phyloP scores from a whole-genome alignment of 805 yeast genomes.

The Wickerhamiella dianesei region DNA sequence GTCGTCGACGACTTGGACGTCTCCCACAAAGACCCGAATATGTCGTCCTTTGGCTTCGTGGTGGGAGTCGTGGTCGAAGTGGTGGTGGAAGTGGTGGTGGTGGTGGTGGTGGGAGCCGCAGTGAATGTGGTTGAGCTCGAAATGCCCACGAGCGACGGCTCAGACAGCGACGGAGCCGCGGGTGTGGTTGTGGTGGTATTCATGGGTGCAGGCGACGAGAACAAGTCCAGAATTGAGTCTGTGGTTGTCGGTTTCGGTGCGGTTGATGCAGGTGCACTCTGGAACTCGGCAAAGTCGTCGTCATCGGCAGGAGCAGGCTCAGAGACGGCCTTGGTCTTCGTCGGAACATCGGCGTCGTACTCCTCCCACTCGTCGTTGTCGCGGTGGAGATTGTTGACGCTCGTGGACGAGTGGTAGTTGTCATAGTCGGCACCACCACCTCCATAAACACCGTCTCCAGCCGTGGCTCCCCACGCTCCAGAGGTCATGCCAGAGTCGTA shows the following conservation, averaged over 20 bases:
- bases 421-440: constrained; percentile 31
- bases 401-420: constrained; percentile 24
- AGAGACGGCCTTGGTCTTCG: constrained; percentile 15
- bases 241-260: constrained; percentile 22
- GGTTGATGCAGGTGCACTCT: constrained; percentile 33
- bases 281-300: constrained; percentile 54
- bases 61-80: constrained; percentile 14
- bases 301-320: constrained; percentile 32
- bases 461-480: neutral
- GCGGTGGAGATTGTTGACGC: constrained; percentile 1
- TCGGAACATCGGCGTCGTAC: constrained; percentile 21
- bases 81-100: constrained; percentile 11
- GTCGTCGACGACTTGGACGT: constrained; percentile 14
- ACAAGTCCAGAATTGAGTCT: constrained; percentile 17
- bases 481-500: constrained; percentile 7
- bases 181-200: neutral
- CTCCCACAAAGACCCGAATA: constrained; percentile 30
- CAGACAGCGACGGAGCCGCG: neutral
- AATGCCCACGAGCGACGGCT: constrained; percentile 7
- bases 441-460: constrained; percentile 20
- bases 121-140: constrained; percentile 1
- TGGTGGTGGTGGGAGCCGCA: constrained; percentile 1
- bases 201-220: constrained; percentile 16
- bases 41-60: constrained; percentile 21
- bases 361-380: constrained; percentile 30